Conservation (phyloP, 805 yeast species). For the Kodamaea jinghongensis region DNA sequence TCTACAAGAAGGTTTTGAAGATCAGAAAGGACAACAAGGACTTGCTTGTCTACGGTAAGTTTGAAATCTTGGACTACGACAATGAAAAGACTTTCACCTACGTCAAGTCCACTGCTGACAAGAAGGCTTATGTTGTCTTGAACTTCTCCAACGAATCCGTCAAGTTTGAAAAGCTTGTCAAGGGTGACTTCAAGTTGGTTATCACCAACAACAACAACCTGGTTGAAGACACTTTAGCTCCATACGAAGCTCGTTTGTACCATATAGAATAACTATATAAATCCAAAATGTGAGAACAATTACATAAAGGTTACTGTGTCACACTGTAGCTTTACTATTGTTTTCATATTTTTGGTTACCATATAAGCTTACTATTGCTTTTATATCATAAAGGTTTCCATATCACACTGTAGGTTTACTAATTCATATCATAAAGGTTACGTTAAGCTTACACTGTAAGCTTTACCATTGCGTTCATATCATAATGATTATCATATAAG, state of each 20-base stretch:
- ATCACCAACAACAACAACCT: conserved; percentile 8
- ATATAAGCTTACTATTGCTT: too few relatives aligned
- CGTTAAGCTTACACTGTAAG: too few relatives aligned
- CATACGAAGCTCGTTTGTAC: conserved; percentile 15
- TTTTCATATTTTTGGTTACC: too few relatives aligned
- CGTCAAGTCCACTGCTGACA: conserved; percentile 31
- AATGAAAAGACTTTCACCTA: conserved; percentile 41
- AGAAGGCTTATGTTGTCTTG: conserved; percentile 22
- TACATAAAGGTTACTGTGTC: background rate
- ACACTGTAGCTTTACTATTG: too few relatives aligned
- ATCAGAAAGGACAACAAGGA: conserved; percentile 46
- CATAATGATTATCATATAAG: too few relatives aligned
- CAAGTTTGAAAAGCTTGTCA: conserved; percentile 10
- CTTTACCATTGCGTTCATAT: too few relatives aligned
- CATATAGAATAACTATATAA: conserved; percentile 8
- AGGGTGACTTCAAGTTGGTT: conserved; percentile 12
- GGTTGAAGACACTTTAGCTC: conserved; percentile 10
- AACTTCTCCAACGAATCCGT: conserved; percentile 20
- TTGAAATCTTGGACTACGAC: conserved; percentile 43
- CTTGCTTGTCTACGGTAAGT: conserved; percentile 45
- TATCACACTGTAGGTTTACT: too few relatives aligned
- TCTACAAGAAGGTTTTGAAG: conserved; percentile 43
- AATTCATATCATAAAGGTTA: too few relatives aligned
- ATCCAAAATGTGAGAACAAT: background rate
- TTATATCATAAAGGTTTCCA: too few relatives aligned